Evolutionary conservation across 306 rosid genomes (phyloP).

Genomic region (Vigna angularis): DNA sequence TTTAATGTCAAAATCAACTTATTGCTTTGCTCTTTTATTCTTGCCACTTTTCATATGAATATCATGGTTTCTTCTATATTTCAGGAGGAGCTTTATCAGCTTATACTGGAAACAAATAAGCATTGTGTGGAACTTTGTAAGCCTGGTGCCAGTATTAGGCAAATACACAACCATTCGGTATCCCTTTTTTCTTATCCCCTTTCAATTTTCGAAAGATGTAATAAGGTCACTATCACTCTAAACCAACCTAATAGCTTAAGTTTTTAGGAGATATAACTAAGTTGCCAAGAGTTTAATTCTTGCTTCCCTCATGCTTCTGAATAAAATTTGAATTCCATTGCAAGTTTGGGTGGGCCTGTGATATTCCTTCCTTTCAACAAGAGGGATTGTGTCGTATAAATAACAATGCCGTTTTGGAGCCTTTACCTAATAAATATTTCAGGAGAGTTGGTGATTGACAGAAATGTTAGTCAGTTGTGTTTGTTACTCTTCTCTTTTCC

Average conservation of each 20-base stretch:
- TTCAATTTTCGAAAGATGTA: background rate
- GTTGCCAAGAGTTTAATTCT: conserved; percentile 3
- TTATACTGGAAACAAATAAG: conserved; percentile 81
- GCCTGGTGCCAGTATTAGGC: conserved; percentile 78
- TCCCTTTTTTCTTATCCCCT: conserved; percentile 31
- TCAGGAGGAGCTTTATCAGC: conserved; percentile 93
- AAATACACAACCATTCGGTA: conserved; percentile 90
- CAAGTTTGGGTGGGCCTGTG: conserved; percentile 15
- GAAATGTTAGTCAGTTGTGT: background rate
- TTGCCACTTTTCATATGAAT: conserved; percentile 26
- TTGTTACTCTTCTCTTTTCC: conserved; percentile 13
- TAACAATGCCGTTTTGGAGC: background rate
- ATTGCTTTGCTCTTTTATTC: conserved; percentile 30
- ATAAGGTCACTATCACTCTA: conserved; percentile 23
- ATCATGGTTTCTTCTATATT: conserved; percentile 39
- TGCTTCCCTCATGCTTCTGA: conserved; percentile 12
- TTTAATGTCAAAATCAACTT: conserved; percentile 3
- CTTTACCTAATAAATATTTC: conserved; percentile 1
- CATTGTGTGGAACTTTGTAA: conserved; percentile 83
- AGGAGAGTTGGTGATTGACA: background rate
- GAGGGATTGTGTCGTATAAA: background rate
- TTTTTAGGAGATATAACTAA: conserved; percentile 22
- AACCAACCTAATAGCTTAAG: background rate
- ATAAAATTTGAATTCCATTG: conserved; percentile 3
- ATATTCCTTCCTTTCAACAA: background rate